Conservation (phyloP, 768 basidiomycete species). For the Lepiota subincarnata region DNA sequence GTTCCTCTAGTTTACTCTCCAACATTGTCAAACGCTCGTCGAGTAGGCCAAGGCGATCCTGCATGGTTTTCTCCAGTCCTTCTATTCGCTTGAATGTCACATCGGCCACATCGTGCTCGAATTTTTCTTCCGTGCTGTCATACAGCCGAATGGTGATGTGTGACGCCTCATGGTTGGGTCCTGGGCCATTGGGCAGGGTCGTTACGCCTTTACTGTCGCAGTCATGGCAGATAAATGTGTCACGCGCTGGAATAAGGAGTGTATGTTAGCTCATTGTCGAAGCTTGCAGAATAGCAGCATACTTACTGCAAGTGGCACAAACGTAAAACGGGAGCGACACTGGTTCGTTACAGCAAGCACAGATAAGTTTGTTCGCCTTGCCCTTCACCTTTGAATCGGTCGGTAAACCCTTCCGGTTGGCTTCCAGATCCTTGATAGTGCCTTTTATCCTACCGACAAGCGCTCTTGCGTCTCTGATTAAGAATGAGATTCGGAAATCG, state of each 20-base stretch:
- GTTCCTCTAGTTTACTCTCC: slow-evolving; percentile 15
- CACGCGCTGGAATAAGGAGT: slow-evolving; percentile 19
- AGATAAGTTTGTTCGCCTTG: slow-evolving; percentile 11
- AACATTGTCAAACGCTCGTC: slow-evolving; percentile 21
- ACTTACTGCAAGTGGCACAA: slow-evolving; percentile 23
- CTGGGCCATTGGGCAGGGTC: slow-evolving; percentile 15
- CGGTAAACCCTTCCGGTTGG: slow-evolving; percentile 4
- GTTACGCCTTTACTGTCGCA: slow-evolving; percentile 21
- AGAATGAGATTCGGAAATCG: slow-evolving; percentile 25
- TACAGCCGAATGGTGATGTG: slow-evolving; percentile 28
- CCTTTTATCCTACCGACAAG: slow-evolving; percentile 23
- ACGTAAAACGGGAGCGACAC: slow-evolving; percentile 23
- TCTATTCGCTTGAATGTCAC: slow-evolving; percentile 17
- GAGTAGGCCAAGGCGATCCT: slow-evolving; percentile 18
- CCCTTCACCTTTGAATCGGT: background rate
- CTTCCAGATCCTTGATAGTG: slow-evolving; percentile 22
- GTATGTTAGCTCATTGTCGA: background rate
- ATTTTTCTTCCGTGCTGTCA: slow-evolving; percentile 24
- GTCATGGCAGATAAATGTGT: slow-evolving; percentile 28
- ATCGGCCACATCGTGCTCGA: slow-evolving; percentile 19
- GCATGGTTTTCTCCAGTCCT: slow-evolving; percentile 21
- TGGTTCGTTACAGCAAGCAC: slow-evolving; percentile 19
- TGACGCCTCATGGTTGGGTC: slow-evolving; percentile 16
- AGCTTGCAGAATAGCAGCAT: slow-evolving; percentile 1
- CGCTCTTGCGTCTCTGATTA: slow-evolving; percentile 23